A percentile compares a stretch with the other conserved stretches of the same genome.
Evolutionary conservation across 2,329 filamentous ascomycete genomes (phyloP).

Genomic region (Diaporthe helianthi): DNA sequence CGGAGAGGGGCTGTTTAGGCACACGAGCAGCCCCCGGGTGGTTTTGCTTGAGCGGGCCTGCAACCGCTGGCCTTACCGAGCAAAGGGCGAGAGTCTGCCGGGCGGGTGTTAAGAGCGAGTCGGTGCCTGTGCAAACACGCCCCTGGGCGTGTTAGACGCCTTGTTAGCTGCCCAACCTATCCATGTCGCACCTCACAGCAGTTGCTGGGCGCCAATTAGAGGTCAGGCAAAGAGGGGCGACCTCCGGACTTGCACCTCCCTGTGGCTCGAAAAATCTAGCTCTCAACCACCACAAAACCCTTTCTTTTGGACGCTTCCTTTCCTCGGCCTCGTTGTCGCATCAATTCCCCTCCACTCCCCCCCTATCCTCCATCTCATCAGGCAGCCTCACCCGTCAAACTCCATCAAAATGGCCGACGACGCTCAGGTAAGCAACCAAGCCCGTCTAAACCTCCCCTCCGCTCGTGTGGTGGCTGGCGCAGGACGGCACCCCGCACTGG

Average conservation of each 20-base stretch:
- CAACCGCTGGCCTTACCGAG: neutral
- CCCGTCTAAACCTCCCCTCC: conserved; percentile 31
- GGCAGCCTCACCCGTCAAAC: conserved; percentile 41
- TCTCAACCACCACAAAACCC: conserved; percentile 1
- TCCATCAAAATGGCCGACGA: conserved; percentile 65
- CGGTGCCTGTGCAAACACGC: neutral
- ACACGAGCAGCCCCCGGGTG: neutral
- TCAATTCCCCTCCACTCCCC: conserved; percentile 23
- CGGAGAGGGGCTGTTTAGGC: too few species aligned
- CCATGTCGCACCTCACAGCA: conserved; percentile 1
- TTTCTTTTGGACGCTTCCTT: conserved; percentile 30
- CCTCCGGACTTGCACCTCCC: conserved; percentile 10
- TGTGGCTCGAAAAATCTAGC: neutral
- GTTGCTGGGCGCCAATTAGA: neutral
- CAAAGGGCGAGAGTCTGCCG: neutral
- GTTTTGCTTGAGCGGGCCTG: neutral
- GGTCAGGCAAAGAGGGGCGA: conserved; percentile 12
- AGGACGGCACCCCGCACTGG: conserved; percentile 57
- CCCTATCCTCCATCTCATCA: conserved; percentile 22
- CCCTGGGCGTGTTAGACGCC: neutral
- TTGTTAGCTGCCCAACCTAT: conserved; percentile 8
- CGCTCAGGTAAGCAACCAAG: conserved; percentile 53
- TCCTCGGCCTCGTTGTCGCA: conserved; percentile 30
- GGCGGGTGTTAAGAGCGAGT: neutral
- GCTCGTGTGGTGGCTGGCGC: conserved; percentile 40